Evolutionary conservation across 139 green algal genomes (phyloP), one percentile per base, ranked within the genome.

Genomic region (Micromonas pusilla): DNA sequence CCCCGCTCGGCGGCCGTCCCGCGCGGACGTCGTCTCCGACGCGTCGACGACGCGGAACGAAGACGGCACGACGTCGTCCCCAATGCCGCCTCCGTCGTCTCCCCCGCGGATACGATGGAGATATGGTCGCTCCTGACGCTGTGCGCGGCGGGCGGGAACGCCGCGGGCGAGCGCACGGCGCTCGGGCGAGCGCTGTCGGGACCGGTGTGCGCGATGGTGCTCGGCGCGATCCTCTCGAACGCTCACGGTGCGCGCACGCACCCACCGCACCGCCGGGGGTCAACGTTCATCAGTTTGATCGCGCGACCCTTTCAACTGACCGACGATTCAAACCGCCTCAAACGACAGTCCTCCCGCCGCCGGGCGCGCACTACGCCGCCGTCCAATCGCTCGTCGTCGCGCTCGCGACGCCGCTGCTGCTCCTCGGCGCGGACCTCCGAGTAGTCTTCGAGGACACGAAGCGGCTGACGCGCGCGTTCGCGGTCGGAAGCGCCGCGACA

Each of bases 371-470:
- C 23, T 67, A 73, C 31, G 28, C 36, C 6, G 63, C 25, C 21
- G 3, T 60, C 5, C 75, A 80, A 31, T 30, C 20, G 3, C 2
- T 62, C 9, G 38, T 77, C 21, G 77, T 77, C 2, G 4, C 3
- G 9, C 23, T 66, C 13, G 64, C 77, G 67, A 82, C 77, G 31
- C 77, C 77, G 34, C 68, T 82, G 2, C 25, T 82, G 30, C 52
- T 82, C 13, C 28, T 78, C 3, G 70, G 70, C 20, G 78, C 78
- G 26, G 38, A 82, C 37, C 21, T 82, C 19, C 70, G 68, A 13
- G 53, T 23, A 3, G 30, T 78, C 2, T 64, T 73, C 30, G 2
- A 2, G 25, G 33, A 25, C 5, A 66, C 68, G 28, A 3, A 28
- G 26, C 33, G 37, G 2, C 31, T 82, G 28, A 5, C 79, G 39